Conservation (phyloP, 306 rosid species). For the Oxytropis ochrocephala region DNA sequence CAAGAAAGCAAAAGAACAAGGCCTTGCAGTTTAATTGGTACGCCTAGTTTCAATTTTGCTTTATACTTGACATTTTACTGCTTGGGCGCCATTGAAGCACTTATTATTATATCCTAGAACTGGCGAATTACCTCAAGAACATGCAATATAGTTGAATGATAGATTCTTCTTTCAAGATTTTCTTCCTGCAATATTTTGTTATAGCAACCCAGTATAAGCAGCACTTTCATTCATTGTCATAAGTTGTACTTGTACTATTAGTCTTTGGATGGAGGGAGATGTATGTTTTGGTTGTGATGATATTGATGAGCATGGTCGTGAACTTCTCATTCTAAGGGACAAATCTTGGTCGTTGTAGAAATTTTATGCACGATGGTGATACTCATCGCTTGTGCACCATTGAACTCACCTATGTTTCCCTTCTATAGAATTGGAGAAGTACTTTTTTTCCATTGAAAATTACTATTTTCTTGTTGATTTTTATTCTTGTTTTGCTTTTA, state of each 20-base stretch:
- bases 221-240: neutral
- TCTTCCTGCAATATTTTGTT: neutral
- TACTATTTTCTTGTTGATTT: too few relatives aligned
- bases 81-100: neutral
- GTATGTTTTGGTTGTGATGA: too few relatives aligned
- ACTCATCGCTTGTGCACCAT: too few relatives aligned
- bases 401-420: too few relatives aligned
- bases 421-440: too few relatives aligned
- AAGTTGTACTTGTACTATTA: neutral
- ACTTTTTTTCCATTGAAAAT: too few relatives aligned
- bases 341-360: too few relatives aligned
- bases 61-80: neutral
- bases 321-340: too few relatives aligned
- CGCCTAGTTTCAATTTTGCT: neutral
- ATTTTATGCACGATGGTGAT: too few relatives aligned
- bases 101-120: neutral
- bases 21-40: conserved; percentile 40
- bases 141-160: neutral
- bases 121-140: neutral
- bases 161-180: neutral
- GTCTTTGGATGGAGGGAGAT: too few relatives aligned
- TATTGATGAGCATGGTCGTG: too few relatives aligned
- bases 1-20: conserved; percentile 58
- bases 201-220: neutral
- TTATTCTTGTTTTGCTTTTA: neutral